Evolutionary conservation across 2,329 filamentous ascomycete species (phyloP).

Genomic region (Epichloe coenophiala): DNA sequence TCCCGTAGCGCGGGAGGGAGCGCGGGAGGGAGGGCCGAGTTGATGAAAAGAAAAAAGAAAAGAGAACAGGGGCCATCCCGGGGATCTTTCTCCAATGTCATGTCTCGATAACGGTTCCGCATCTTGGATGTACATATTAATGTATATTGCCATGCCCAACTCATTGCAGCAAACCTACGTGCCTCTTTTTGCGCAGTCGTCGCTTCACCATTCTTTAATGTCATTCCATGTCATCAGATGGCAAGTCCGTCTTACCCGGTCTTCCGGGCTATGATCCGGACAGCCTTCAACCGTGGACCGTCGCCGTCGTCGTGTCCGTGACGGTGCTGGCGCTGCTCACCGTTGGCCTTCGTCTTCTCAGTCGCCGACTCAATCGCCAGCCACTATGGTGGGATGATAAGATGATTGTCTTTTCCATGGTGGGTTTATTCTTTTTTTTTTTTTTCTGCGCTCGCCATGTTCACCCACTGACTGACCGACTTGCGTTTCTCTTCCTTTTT

Average conservation of each 20-base stretch:
- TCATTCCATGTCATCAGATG: conserved; percentile 2
- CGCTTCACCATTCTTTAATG: neutral
- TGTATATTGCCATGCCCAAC: neutral
- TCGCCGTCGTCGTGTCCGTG: conserved; percentile 24
- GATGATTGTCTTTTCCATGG: conserved; percentile 33
- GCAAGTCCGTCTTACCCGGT: conserved; percentile 8
- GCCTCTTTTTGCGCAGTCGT: neutral
- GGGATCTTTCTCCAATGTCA: no score
- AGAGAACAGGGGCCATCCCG: no score
- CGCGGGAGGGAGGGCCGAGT: no score
- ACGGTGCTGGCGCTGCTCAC: conserved; percentile 25
- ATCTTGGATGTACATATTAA: neutral
- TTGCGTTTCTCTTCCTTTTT: neutral
- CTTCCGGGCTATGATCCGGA: conserved; percentile 13
- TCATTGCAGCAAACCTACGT: neutral
- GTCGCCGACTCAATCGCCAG: conserved; percentile 26
- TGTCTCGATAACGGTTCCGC: neutral
- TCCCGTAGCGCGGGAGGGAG: no score
- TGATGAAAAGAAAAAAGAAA: no score
- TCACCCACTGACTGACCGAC: neutral
- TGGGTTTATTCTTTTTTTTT: conserved; percentile 10
- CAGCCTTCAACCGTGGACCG: conserved; percentile 28
- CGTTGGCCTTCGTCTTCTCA: conserved; percentile 25
- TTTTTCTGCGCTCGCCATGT: neutral
- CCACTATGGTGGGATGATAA: conserved; percentile 35